These are phyloP conservation scores for Ophiostoma tasmaniense DNA, from an alignment of 2,329 filamentous ascomycete species.

Conservation along the genomic window DNA sequence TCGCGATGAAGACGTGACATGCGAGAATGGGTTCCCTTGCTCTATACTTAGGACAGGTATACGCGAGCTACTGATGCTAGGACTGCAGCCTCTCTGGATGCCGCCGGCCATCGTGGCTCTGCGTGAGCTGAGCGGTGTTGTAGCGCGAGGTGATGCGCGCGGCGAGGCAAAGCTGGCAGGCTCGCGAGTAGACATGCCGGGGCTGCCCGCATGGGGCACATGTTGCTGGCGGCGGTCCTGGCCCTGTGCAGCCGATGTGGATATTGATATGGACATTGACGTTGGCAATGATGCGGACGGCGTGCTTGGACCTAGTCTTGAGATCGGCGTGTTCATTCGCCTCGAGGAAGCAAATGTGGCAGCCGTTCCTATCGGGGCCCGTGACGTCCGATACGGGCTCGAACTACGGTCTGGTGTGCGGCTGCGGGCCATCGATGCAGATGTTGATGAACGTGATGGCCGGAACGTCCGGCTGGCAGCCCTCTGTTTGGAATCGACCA, in stretches of 20 bases:
- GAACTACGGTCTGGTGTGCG: constrained; percentile 14
- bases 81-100: constrained; percentile 14
- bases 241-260: neutral
- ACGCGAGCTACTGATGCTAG: constrained; percentile 31
- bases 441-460: neutral
- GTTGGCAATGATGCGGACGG: neutral
- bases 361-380: constrained; percentile 19
- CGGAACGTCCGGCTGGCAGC: neutral
- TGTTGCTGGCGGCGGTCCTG: constrained; percentile 23
- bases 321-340: constrained; percentile 39
- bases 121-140: neutral
- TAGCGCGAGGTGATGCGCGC: constrained; percentile 28
- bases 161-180: constrained; percentile 47
- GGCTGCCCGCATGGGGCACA: constrained; percentile 41
- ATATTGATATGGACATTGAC: neutral
- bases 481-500: constrained; percentile 41
- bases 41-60: constrained; percentile 30
- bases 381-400: constrained; percentile 6
- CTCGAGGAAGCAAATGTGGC: constrained; percentile 29
- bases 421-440: neutral
- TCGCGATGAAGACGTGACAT: constrained; percentile 10
- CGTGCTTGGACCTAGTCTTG: constrained; percentile 28
- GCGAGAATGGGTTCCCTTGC: constrained; percentile 17
- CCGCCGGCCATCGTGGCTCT: neutral
- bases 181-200: constrained; percentile 32